Evolutionary conservation across 1,284 basidiomycete species (phyloP), one percentile per base, ranked within the genome.

Genomic region (Pseudozyma tsukubaensis): DNA sequence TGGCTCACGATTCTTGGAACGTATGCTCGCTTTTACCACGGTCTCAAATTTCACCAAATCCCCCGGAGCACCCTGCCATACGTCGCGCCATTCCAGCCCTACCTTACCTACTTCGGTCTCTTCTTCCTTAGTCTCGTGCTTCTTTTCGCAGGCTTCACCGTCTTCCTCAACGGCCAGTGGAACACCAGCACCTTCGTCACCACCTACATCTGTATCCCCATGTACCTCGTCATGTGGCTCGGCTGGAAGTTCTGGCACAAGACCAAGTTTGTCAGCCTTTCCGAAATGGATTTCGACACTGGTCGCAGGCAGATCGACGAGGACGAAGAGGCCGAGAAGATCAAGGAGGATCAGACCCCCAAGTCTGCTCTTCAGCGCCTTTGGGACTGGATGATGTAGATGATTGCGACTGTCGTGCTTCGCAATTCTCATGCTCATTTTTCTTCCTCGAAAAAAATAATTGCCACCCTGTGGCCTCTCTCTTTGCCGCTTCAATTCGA

Each of bases 1-100:
- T 96, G 94, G 94, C 90, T 92, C 79, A 92, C 88, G 54, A 92
- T 93, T 85, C 89, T 91, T 78, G 60, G 91, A 43, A 90, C 91
- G 3, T 93, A 92, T 85, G 82, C 92, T 57, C 89, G 88, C 84
- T 94, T 92, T 88, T 89, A 89, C 80, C 87, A 88, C 71, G 91
- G 90, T 24, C 83, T 89, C 80, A 88, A 87, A 79, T 85, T 76
- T 37, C 90, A 91, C 77, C 89, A 88, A 24, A 84, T 89, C 70
- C 86, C 88, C 74, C 88, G 91, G 72, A 87, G 82, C 55, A 64
- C 60, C 24, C 58, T 81, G 12, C 87, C 82, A 43, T 92, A 86
- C 89, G 88, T 59, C 83, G 82, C 85, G 1, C 85, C 83, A 16
- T 67, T 85, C 48, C 85, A 86, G 69, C 86, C 86, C 0, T 85